These are phyloP conservation scores for Beauveria rudraprayagi DNA, from an alignment of 2,329 filamentous ascomycete species.

Conservation along the genomic window DNA sequence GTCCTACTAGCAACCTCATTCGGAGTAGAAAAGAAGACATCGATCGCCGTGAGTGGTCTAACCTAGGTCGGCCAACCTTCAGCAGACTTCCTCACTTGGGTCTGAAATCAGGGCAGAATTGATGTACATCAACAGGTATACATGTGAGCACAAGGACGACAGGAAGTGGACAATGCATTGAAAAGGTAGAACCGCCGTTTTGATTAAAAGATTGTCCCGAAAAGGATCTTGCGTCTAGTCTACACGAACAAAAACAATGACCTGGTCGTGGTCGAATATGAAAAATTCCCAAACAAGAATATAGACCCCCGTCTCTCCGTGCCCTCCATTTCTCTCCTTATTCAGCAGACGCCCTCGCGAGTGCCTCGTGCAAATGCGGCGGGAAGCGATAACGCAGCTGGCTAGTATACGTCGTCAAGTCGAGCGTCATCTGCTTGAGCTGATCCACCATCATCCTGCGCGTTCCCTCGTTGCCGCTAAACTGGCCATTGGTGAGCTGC, in stretches of 20 bases:
- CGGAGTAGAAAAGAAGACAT: too few species aligned
- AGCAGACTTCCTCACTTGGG: too few species aligned
- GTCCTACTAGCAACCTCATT: too few species aligned
- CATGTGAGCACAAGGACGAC: too few species aligned
- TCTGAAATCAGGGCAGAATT: too few species aligned
- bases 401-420: slow-evolving; percentile 89
- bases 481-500: slow-evolving; percentile 60
- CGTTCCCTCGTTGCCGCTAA: slow-evolving; percentile 63
- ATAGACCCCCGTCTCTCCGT: neutral
- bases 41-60: too few species aligned
- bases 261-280: neutral
- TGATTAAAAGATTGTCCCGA: too few species aligned
- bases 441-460: slow-evolving; percentile 58
- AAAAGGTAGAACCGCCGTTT: too few species aligned
- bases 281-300: neutral
- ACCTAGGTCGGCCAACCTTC: too few species aligned
- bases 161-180: too few species aligned
- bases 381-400: slow-evolving; percentile 87
- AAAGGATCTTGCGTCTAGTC: neutral
- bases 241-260: slow-evolving; percentile 6
- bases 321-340: slow-evolving; percentile 18
- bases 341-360: slow-evolving; percentile 74
- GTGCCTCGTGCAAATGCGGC: slow-evolving; percentile 76
- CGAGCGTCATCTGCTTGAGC: slow-evolving; percentile 72
- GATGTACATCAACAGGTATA: too few species aligned